A percentile compares a stretch with the other conserved stretches of the same genome.
Conservation (phyloP, 495 filamentous ascomycete species). For the Neurospora hispaniola region DNA sequence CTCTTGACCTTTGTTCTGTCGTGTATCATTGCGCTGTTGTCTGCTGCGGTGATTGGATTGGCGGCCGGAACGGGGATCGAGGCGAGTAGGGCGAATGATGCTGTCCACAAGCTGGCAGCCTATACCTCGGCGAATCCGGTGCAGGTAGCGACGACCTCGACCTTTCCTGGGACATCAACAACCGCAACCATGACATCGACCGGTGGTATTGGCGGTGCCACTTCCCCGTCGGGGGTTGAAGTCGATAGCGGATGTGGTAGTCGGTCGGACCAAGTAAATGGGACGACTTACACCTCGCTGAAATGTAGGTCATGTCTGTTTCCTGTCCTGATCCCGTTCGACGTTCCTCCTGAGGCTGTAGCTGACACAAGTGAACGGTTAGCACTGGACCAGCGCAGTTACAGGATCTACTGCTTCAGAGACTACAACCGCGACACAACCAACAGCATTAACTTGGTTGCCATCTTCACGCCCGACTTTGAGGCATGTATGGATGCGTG, state of each 20-base stretch:
- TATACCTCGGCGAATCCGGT: constrained; percentile 10
- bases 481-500: constrained; percentile 38
- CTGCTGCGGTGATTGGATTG: constrained; percentile 32
- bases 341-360: neutral
- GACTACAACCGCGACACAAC: constrained; percentile 22
- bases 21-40: constrained; percentile 28
- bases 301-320: constrained; percentile 6
- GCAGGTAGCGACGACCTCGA: neutral
- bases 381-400: constrained; percentile 26
- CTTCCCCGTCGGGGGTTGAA: constrained; percentile 7
- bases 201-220: neutral
- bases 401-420: constrained; percentile 26
- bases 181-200: constrained; percentile 17
- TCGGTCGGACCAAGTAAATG: constrained; percentile 18
- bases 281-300: constrained; percentile 20
- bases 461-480: constrained; percentile 31
- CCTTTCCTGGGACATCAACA: neutral
- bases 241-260: constrained; percentile 30
- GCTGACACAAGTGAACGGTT: neutral
- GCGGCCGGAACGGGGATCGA: constrained; percentile 34
- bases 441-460: constrained; percentile 17
- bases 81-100: constrained; percentile 28
- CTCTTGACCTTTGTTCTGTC: constrained; percentile 31
- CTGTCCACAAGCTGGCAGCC: constrained; percentile 17
- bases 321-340: neutral